phyloP scores from a whole-genome alignment of 2,329 filamentous ascomycete species.

The Raffaelea deltoideospora region DNA sequence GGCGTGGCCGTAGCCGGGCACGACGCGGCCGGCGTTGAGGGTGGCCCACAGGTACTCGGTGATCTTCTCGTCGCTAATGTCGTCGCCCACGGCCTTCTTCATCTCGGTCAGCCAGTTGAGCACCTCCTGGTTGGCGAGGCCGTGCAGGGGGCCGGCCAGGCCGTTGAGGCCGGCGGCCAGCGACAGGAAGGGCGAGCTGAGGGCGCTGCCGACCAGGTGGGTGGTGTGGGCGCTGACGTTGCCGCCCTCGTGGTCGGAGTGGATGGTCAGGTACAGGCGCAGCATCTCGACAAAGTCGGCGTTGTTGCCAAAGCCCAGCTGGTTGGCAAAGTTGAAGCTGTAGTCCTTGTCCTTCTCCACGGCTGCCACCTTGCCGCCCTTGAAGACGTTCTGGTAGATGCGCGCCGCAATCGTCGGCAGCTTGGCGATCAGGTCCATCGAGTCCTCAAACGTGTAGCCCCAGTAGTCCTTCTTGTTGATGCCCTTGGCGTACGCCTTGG shows the following conservation, averaged over 20 bases:
- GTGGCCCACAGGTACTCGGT: constrained; percentile 98
- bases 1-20: constrained; percentile 96
- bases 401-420: constrained; percentile 92
- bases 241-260: constrained; percentile 98
- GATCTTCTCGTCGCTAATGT: constrained; percentile 92
- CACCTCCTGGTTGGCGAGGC: constrained; percentile 98
- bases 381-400: constrained; percentile 99
- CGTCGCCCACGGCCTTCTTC: constrained; percentile 88
- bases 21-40: constrained; percentile 87
- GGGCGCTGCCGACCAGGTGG: constrained; percentile 88
- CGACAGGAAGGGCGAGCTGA: constrained; percentile 95
- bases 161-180: constrained; percentile 94
- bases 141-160: constrained; percentile 95
- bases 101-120: constrained; percentile 98
- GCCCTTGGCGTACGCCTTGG: constrained; percentile 97
- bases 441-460: constrained; percentile 98
- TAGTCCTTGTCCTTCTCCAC: constrained; percentile 99
- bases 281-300: constrained; percentile 95
- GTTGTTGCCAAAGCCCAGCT: constrained; percentile 93
- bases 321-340: constrained; percentile 98
- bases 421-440: constrained; percentile 99
- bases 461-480: constrained; percentile 99
- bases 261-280: constrained; percentile 98
- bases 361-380: constrained; percentile 93
- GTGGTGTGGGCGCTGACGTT: constrained; percentile 98